Conservation (phyloP, 768 basidiomycete species). For the Obba rivulosa region DNA sequence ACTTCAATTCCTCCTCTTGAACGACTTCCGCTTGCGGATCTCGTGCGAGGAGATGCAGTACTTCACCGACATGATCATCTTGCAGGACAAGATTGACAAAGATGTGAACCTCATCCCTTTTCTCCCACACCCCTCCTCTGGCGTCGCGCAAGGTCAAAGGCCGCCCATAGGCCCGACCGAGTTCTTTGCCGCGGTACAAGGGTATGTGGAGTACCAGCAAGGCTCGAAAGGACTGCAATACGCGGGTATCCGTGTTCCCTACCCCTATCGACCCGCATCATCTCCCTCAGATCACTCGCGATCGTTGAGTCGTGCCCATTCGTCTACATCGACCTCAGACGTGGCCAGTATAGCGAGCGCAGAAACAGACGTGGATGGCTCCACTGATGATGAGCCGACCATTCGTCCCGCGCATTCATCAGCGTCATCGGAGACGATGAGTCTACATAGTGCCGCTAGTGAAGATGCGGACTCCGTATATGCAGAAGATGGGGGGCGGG, state of each 20-base stretch:
- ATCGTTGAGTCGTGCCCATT: constrained; percentile 12
- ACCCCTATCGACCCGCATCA: too few species aligned
- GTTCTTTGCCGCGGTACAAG: constrained; percentile 52
- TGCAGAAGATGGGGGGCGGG: constrained; percentile 27
- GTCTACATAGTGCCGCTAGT: constrained; percentile 24
- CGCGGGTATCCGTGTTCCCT: too few species aligned
- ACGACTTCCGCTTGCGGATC: constrained; percentile 90
- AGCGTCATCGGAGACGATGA: constrained; percentile 31
- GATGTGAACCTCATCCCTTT: constrained; percentile 53
- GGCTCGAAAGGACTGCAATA: background rate
- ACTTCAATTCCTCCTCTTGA: constrained; percentile 92
- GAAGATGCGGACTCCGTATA: constrained; percentile 26
- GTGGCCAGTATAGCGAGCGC: constrained; percentile 30
- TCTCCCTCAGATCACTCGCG: constrained; percentile 12
- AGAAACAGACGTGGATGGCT: constrained; percentile 49
- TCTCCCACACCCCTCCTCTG: constrained; percentile 17
- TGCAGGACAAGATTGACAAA: constrained; percentile 14
- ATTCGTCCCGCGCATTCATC: constrained; percentile 49
- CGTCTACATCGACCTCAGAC: constrained; percentile 16
- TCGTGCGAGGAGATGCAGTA: constrained; percentile 88
- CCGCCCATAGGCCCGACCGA: constrained; percentile 34
- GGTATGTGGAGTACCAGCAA: constrained; percentile 37
- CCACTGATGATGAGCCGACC: constrained; percentile 81
- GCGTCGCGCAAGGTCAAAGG: constrained; percentile 14
- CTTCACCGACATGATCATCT: constrained; percentile 60